Evolutionary conservation across 306 rosid genomes (phyloP).

Genomic region (Quercus dentata): DNA sequence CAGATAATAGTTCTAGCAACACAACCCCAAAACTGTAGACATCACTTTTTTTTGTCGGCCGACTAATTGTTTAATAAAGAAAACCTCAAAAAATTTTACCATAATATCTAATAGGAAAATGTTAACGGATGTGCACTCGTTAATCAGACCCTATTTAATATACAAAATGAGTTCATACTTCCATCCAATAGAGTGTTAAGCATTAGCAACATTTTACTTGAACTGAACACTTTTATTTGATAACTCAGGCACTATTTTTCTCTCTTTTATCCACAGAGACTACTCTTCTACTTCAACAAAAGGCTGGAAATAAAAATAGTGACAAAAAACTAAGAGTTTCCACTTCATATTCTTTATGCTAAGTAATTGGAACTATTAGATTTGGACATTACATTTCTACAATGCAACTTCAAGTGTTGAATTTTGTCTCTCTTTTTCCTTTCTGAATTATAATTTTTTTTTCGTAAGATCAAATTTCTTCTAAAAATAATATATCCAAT

Average conservation of each 20-base stretch:
- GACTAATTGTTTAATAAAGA: conserved; percentile 47
- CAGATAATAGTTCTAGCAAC: conserved; percentile 71
- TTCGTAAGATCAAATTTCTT: background rate
- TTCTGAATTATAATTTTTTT: background rate
- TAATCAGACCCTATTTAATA: background rate
- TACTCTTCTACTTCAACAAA: background rate
- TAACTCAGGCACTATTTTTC: background rate
- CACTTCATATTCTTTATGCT: background rate
- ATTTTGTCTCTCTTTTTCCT: background rate
- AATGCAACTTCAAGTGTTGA: background rate
- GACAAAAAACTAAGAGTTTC: background rate
- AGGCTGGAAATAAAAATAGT: background rate
- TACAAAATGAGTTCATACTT: background rate
- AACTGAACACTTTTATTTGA: background rate
- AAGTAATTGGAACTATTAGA: background rate
- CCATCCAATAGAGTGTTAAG: background rate
- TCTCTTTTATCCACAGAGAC: background rate
- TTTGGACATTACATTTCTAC: background rate
- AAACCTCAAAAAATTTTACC: background rate
- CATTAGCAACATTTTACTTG: background rate
- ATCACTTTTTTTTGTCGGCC: conserved; percentile 80
- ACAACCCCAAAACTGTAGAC: conserved; percentile 96
- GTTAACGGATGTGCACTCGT: no score
- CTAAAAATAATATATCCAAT: background rate
- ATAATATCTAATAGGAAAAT: no score